These are phyloP conservation scores for Cerioporus squamosus DNA, from an alignment of 1,284 basidiomycete genomes.

Conservation along the genomic window DNA sequence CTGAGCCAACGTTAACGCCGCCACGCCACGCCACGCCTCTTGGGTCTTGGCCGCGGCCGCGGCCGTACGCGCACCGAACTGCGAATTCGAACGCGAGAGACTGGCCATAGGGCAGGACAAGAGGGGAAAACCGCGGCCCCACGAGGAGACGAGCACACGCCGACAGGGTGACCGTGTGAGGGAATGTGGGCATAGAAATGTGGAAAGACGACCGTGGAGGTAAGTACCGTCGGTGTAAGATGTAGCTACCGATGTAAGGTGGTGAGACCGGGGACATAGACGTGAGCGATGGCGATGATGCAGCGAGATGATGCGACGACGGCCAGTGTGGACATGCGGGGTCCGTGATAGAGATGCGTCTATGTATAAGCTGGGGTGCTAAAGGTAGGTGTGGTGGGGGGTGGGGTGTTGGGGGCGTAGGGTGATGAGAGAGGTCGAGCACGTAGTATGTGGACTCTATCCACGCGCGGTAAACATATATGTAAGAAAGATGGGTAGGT, in stretches of 20 bases:
- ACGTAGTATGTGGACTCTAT: constrained; percentile 6
- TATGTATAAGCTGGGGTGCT: background rate
- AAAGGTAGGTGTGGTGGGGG: background rate
- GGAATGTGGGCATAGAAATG: too few relatives aligned
- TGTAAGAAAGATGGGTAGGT: constrained; percentile 15
- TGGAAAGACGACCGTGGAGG: background rate
- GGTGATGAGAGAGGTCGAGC: background rate
- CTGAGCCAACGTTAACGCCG: too few relatives aligned
- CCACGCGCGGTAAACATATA: constrained; percentile 12
- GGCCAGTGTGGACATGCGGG: background rate
- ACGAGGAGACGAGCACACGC: background rate
- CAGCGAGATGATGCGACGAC: background rate
- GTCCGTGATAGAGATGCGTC: background rate
- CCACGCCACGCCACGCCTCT: too few relatives aligned
- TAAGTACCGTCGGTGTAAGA: background rate
- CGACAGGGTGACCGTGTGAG: too few relatives aligned
- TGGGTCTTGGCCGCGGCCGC: too few relatives aligned
- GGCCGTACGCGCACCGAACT: too few relatives aligned
- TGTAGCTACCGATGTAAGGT: background rate
- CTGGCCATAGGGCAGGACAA: too few relatives aligned
- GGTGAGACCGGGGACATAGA: background rate
- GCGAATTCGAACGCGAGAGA: too few relatives aligned
- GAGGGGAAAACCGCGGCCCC: background rate
- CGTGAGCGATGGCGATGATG: background rate
- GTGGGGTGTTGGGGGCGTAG: background rate